Percentiles rank a stretch among this genome's conserved stretches.
phyloP scores from a whole-genome alignment of 176 grass and related monocot genomes.

The Bromus sterilis region DNA sequence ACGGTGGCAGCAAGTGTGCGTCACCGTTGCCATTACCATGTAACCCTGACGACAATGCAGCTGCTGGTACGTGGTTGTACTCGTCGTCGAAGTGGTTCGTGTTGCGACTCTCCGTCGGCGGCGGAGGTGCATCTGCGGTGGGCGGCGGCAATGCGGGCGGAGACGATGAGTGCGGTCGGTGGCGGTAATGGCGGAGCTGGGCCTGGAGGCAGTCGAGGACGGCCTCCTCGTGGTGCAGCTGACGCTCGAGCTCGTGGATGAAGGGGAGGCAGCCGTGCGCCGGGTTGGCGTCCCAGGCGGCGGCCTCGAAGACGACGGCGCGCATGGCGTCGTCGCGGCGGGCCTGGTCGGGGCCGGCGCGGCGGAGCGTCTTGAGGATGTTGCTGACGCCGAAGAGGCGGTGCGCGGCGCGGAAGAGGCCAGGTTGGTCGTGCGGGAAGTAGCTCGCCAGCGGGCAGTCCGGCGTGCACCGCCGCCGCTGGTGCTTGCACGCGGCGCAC shows the following conservation, averaged over 20 bases:
- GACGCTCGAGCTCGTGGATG: neutral
- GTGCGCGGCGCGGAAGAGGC: slow-evolving; percentile 15
- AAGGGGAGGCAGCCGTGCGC: neutral
- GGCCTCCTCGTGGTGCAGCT: neutral
- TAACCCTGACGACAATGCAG: neutral
- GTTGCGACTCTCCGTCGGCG: neutral
- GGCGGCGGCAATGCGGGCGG: neutral
- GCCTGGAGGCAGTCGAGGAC: neutral
- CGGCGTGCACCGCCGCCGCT: slow-evolving; percentile 13
- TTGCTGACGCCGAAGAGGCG: slow-evolving; percentile 38
- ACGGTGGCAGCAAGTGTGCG: neutral
- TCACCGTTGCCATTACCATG: neutral
- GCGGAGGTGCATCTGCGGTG: neutral
- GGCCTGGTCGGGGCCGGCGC: neutral
- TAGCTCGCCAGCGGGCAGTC: slow-evolving; percentile 18
- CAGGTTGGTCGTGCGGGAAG: slow-evolving; percentile 14
- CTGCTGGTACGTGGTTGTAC: neutral
- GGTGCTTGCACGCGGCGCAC: slow-evolving; percentile 30
- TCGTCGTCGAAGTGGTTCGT: neutral
- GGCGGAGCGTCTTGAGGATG: slow-evolving; percentile 21
- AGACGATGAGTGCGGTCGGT: neutral
- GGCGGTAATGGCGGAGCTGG: neutral
- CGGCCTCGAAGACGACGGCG: slow-evolving; percentile 9
- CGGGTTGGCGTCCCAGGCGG: slow-evolving; percentile 14
- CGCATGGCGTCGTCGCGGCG: slow-evolving; percentile 9